A percentile compares a stretch with the other conserved stretches of the same genome.
phyloP scores from a whole-genome alignment of 345 rosid species.

The Rhodamnia rubescens region DNA sequence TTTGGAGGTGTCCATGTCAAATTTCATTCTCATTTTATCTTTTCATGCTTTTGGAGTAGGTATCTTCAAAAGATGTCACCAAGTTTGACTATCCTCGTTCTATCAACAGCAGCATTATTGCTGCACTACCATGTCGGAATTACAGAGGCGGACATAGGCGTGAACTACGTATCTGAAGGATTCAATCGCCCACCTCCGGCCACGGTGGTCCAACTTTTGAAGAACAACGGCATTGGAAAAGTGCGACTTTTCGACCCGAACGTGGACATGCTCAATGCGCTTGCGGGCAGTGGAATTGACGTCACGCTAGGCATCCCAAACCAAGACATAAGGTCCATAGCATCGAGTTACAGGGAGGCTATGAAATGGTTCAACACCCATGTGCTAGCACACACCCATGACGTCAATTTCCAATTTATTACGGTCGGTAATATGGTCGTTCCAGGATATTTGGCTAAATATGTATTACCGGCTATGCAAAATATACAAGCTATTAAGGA shows the following conservation, averaged over 20 bases:
- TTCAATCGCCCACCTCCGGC: neutral
- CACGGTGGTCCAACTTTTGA: neutral
- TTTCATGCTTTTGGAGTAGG: neutral
- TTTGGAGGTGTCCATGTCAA: no score
- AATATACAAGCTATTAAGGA: neutral
- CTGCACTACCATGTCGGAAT: neutral
- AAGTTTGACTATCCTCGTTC: neutral
- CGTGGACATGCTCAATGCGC: neutral
- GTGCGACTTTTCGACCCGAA: neutral
- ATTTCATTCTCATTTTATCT: neutral
- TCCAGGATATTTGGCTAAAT: neutral
- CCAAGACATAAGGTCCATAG: neutral
- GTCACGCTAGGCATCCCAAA: neutral
- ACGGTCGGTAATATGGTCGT: neutral
- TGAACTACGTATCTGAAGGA: slow-evolving; percentile 4
- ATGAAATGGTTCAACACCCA: neutral
- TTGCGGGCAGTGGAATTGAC: neutral
- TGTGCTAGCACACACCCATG: neutral
- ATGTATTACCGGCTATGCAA: neutral
- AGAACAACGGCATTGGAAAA: neutral
- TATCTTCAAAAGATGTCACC: neutral
- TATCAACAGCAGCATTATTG: neutral
- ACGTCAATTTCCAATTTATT: neutral
- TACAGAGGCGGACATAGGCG: neutral
- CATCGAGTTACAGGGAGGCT: neutral